A percentile compares a stretch with the other conserved stretches of the same genome.
Evolutionary conservation across 31 red algal species (phyloP).

Genomic region (Porphyra umbilicalis): DNA sequence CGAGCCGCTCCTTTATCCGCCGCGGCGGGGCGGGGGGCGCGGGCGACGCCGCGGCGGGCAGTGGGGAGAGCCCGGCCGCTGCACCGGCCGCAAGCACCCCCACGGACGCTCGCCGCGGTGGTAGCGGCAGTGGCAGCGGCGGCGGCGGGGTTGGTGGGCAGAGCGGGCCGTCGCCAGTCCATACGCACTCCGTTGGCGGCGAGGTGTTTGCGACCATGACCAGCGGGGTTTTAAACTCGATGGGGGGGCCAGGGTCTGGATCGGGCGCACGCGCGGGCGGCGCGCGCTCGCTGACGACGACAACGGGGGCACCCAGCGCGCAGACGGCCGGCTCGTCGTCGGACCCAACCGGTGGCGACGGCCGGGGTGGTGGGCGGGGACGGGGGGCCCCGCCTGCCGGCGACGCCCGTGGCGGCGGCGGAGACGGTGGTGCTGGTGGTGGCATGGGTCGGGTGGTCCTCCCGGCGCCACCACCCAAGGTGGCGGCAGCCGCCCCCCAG

Average conservation of each 20-base stretch:
- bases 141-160: slow-evolving; percentile 3
- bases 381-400: not conserved
- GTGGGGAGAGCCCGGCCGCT: not conserved
- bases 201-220: slow-evolving; percentile 37
- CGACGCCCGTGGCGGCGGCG: not conserved
- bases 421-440: too few species aligned
- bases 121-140: too few species aligned
- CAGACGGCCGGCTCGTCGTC: too few species aligned
- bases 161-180: slow-evolving; percentile 4
- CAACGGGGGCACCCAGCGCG: too few species aligned
- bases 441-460: not conserved
- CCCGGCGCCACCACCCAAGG: not conserved
- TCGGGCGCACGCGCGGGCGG: not conserved
- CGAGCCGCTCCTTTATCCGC: slow-evolving; percentile 12
- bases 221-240: not conserved
- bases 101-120: not conserved
- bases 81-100: not conserved
- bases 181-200: slow-evolving; percentile 26
- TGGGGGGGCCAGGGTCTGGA: not conserved
- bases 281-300: too few species aligned
- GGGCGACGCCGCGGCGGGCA: not conserved
- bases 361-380: not conserved
- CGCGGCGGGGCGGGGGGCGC: slow-evolving; percentile 3
- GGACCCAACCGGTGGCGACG: too few species aligned
- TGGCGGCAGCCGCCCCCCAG: not conserved